phyloP scores from a whole-genome alignment of 2,329 filamentous ascomycete species.

The Exserohilum rostratum region DNA sequence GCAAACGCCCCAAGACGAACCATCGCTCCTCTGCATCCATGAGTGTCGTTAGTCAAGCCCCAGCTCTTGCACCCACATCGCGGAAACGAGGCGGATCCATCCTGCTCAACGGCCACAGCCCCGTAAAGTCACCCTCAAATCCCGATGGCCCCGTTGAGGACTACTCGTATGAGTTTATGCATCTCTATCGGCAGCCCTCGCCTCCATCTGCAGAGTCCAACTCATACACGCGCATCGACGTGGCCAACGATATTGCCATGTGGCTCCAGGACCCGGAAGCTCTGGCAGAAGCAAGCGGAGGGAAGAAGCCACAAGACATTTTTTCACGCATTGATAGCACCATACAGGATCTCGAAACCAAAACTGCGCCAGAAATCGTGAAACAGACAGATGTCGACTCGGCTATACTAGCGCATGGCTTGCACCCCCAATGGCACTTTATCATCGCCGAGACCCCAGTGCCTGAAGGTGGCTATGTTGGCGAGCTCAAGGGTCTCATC shows the following conservation, averaged over 20 bases:
- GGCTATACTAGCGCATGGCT: conserved; percentile 58
- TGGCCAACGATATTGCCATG: conserved; percentile 74
- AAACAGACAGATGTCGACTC: conserved; percentile 61
- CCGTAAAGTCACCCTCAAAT: conserved; percentile 75
- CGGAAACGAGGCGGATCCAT: conserved; percentile 67
- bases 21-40: conserved; percentile 81
- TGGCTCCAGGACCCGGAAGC: conserved; percentile 80
- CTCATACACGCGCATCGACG: conserved; percentile 74
- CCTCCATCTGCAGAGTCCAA: conserved; percentile 69
- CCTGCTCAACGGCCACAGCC: conserved; percentile 70
- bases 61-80: conserved; percentile 66
- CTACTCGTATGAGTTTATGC: conserved; percentile 77
- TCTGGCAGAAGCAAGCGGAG: conserved; percentile 70
- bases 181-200: conserved; percentile 70
- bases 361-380: conserved; percentile 58
- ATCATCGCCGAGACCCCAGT: conserved; percentile 63
- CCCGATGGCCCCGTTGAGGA: conserved; percentile 69
- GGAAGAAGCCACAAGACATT: conserved; percentile 67
- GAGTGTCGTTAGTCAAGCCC: conserved; percentile 69
- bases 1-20: conserved; percentile 81
- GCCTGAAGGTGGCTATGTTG: conserved; percentile 61
- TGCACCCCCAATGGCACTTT: conserved; percentile 72
- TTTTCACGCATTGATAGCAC: conserved; percentile 67
- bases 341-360: conserved; percentile 59
- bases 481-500: conserved; percentile 71